These are phyloP conservation scores for Tetrahymena elliotti DNA, from an alignment of 73 alveolate species.

Conservation along the genomic window DNA sequence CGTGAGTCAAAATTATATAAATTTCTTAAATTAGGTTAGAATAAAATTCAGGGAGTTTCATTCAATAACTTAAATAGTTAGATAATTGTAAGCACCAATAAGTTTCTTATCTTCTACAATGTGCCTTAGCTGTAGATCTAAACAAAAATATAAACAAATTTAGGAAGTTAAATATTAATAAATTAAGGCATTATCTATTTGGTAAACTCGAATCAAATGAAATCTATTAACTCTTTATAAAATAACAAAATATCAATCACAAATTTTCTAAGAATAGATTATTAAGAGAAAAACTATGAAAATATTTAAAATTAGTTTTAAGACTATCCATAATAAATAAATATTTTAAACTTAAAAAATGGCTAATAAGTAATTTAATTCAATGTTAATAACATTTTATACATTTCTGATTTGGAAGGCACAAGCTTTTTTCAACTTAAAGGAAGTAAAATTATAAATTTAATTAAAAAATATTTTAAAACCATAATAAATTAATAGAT, in stretches of 20 bases:
- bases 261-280: background rate
- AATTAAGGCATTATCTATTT: background rate
- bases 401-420: background rate
- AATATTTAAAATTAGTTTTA: too few relatives aligned
- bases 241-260: background rate
- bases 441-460: background rate
- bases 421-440: background rate
- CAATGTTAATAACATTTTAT: background rate
- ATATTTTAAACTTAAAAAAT: too few relatives aligned
- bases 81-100: background rate
- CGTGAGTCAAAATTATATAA: background rate
- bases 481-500: background rate
- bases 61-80: background rate
- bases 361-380: background rate
- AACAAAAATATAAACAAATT: background rate
- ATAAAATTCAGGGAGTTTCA: background rate
- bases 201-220: background rate
- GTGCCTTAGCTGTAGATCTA: background rate
- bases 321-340: background rate
- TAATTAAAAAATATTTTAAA: too few relatives aligned
- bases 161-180: background rate
- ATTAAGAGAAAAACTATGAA: background rate
- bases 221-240: background rate
- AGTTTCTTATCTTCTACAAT: background rate
- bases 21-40: background rate